Evolutionary conservation across 495 filamentous ascomycete species (phyloP).

Genomic region (Talaromyces stipitatus): DNA sequence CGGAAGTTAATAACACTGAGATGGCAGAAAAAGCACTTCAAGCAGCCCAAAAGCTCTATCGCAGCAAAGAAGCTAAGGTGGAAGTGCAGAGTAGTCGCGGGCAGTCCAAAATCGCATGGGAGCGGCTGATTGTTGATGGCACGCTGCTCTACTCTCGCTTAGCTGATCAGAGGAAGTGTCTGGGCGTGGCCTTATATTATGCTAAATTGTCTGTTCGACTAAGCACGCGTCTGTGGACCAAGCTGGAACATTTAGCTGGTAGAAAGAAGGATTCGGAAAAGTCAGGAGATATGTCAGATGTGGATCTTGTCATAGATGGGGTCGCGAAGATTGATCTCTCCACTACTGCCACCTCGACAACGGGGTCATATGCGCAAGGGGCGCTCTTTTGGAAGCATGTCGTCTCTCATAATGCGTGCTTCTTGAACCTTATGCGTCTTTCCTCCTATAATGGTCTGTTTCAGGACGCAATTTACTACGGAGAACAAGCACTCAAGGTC

Average conservation of each 20-base stretch:
- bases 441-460: conserved; percentile 81
- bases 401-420: conserved; percentile 56
- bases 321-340: conserved; percentile 37
- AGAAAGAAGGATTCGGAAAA: conserved; percentile 25
- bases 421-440: conserved; percentile 63
- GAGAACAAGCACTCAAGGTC: conserved; percentile 75
- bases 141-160: conserved; percentile 55
- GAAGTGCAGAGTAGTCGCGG: conserved; percentile 21
- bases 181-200: conserved; percentile 56
- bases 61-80: conserved; percentile 24
- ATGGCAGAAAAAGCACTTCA: conserved; percentile 37
- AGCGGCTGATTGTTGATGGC: conserved; percentile 42
- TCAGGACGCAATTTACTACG: conserved; percentile 84
- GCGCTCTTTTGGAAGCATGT: conserved; percentile 78
- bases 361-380: conserved; percentile 37
- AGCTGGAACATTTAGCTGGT: conserved; percentile 46
- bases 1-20: conserved; percentile 56
- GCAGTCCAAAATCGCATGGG: conserved; percentile 33
- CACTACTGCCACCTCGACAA: conserved; percentile 14
- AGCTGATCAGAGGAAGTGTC: conserved; percentile 54
- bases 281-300: conserved; percentile 20
- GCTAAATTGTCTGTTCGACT: conserved; percentile 59
- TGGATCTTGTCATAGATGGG: conserved; percentile 33
- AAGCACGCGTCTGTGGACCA: conserved; percentile 64
- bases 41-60: conserved; percentile 26